Conservation (phyloP, 83 land plant genomes). For the Diphasiastrum complanatum region DNA sequence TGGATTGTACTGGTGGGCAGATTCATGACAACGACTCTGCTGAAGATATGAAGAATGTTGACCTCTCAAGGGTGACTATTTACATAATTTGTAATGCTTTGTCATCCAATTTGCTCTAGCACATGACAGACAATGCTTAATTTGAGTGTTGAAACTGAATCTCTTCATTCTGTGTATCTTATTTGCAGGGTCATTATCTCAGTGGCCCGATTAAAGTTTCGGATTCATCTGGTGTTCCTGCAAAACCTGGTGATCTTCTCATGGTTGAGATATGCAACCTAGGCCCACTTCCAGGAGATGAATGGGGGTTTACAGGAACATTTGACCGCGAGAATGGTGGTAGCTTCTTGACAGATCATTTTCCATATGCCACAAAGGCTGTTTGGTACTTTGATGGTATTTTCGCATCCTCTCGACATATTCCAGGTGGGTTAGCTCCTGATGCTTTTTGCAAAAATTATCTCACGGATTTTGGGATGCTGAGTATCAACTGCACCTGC, state of each 20-base stretch:
- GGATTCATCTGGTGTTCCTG: conserved; percentile 48
- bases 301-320: conserved; percentile 86
- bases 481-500: too few relatives aligned
- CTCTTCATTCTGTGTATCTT: conserved; percentile 4
- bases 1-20: conserved; percentile 30
- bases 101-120: too few relatives aligned
- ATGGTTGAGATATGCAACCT: conserved; percentile 80
- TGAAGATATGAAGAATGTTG: conserved; percentile 41
- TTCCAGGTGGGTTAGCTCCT: conserved; percentile 44
- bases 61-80: conserved; percentile 44
- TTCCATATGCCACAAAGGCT: conserved; percentile 79
- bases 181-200: conserved; percentile 71
- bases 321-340: conserved; percentile 95
- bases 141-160: neutral
- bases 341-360: conserved; percentile 85
- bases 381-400: conserved; percentile 97
- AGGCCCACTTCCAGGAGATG: conserved; percentile 89
- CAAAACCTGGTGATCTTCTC: conserved; percentile 78
- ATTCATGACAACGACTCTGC: conserved; percentile 30
- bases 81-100: too few relatives aligned
- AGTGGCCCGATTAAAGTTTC: conserved; percentile 75
- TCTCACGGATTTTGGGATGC: too few relatives aligned
- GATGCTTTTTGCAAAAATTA: neutral
- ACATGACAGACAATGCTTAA: too few relatives aligned
- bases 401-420: conserved; percentile 79